Evolutionary conservation across 805 yeast species (phyloP), one percentile per base, ranked within the genome.

Genomic region (Sungouiozyma ichnusensis): DNA sequence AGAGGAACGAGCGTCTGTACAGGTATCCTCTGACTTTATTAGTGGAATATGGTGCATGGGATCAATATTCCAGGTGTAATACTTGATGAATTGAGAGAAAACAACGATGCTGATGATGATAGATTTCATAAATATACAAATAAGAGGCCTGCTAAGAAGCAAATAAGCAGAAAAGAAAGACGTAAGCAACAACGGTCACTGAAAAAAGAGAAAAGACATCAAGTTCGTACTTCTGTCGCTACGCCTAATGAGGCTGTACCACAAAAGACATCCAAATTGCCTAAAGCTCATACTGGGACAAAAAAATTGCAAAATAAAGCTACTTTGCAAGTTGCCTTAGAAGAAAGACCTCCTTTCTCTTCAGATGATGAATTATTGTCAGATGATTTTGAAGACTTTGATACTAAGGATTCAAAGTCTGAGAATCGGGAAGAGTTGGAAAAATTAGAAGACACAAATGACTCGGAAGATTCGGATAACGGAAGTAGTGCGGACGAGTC

Each of bases 41-140:
- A n/a, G n/a, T n/a, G n/a, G n/a, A 24, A 11, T 7, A 24, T 24
- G 29, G 29, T 24, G 18, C 76, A 72, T 48, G 72, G 67, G n/a
- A 76, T 76, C 41, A 66, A 76, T 44, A 60, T 77, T 17, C 83
- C 83, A 1, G 79, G 78, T 2, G 51, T 60, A 31, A 55, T 77
- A 15, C 54, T 77, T 37, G 81, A 78, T 47, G 75, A 74, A 55
- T 64, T 77, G 64, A 72, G 56, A 49, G 51, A 44, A n/a, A 58
- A 53, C 18, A 73, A 74, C 16, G 73, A 66, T 24, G 66, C 64
- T 34, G 64, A 67, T 32, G 71, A 68, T 45, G 67, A 60, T 7
- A 55, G 69, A 44, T 66, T 59, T 37, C 42, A 50, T 4, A 52
- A 52, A 19, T 38, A 42, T 9, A 37, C 48, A 48, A 42, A 58